Evolutionary conservation across 140 eudicot species (phyloP).

Genomic region (Oenanthe javanica): DNA sequence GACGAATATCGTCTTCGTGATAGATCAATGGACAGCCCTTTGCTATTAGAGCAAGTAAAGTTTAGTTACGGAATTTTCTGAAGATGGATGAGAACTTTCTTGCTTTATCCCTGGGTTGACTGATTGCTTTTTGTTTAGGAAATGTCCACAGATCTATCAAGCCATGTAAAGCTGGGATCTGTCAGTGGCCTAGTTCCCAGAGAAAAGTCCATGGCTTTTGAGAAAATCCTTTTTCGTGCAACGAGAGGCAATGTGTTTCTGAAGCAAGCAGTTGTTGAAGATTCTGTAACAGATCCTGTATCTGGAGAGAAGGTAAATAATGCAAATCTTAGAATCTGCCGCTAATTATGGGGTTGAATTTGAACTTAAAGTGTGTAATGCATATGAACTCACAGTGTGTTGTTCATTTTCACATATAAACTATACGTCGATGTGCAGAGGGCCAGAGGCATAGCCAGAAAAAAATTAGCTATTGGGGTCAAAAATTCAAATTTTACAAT

Average conservation of each 20-base stretch:
- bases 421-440: background rate
- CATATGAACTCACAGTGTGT: background rate
- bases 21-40: constrained; percentile 71
- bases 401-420: background rate
- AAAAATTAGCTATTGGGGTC: background rate
- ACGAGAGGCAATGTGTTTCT: constrained; percentile 84
- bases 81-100: background rate
- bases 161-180: constrained; percentile 70
- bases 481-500: background rate
- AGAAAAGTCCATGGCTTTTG: constrained; percentile 77
- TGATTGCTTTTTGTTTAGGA: constrained; percentile 29
- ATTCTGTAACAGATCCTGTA: constrained; percentile 65
- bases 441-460: background rate
- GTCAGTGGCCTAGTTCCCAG: constrained; percentile 70
- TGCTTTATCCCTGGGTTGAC: constrained; percentile 6
- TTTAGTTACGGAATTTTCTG: constrained; percentile 11
- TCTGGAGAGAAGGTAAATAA: constrained; percentile 63
- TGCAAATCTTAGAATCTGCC: background rate
- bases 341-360: background rate
- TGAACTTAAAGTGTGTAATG: constrained; percentile 3
- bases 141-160: constrained; percentile 50
- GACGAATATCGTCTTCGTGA: constrained; percentile 44
- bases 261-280: constrained; percentile 54
- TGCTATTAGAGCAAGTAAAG: constrained; percentile 67
- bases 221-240: constrained; percentile 77